Evolutionary conservation across 495 filamentous ascomycete genomes (phyloP).

Genomic region (Trichocladium uniseriatum): DNA sequence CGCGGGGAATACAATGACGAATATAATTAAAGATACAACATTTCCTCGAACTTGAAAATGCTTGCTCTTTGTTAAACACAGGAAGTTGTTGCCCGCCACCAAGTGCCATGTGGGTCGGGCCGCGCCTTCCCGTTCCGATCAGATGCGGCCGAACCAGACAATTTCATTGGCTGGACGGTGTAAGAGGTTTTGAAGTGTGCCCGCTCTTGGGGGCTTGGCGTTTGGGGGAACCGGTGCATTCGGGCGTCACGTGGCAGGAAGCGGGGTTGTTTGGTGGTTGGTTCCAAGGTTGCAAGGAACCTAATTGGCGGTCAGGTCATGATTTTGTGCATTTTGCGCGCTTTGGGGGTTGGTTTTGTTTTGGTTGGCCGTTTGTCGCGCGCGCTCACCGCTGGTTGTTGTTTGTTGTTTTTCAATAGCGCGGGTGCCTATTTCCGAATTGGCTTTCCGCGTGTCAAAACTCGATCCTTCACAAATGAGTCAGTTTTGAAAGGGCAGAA

Average conservation of each 20-base stretch:
- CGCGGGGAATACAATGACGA: too few species aligned
- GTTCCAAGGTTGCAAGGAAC: too few species aligned
- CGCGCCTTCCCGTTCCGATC: constrained; percentile 20
- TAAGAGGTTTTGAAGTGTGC: background rate
- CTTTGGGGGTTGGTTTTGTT: background rate
- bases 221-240: too few species aligned
- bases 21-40: too few species aligned
- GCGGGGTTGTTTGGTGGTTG: too few species aligned
- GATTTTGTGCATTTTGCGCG: background rate
- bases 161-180: constrained; percentile 11
- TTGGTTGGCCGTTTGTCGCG: background rate
- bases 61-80: too few species aligned
- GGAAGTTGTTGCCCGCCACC: background rate
- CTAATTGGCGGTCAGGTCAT: background rate
- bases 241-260: too few species aligned
- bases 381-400: background rate
- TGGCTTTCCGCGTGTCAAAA: background rate
- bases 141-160: background rate
- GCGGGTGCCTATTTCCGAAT: background rate
- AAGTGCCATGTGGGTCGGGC: background rate
- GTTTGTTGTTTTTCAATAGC: background rate
- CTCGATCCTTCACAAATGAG: too few species aligned
- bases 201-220: background rate
- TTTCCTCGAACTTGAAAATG: too few species aligned
- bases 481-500: too few species aligned